phyloP scores from a whole-genome alignment of 2,329 filamentous ascomycete species.

The Neonectria punicea region DNA sequence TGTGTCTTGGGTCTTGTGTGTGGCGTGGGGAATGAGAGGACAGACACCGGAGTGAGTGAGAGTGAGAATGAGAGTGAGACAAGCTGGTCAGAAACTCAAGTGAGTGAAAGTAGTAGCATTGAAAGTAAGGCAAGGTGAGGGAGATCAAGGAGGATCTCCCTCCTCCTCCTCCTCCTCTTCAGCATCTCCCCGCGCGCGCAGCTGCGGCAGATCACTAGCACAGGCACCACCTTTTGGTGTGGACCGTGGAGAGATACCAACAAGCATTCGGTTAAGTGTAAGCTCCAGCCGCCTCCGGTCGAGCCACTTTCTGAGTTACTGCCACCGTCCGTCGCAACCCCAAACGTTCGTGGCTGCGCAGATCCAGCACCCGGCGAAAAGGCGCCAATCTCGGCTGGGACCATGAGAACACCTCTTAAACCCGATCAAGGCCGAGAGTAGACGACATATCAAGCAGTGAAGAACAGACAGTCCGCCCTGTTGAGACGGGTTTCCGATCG shows the following conservation, averaged over 20 bases:
- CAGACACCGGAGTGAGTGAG: neutral
- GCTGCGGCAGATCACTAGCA: constrained; percentile 15
- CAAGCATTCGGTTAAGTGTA: constrained; percentile 15
- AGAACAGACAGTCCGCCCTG: neutral
- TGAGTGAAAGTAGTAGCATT: constrained; percentile 1
- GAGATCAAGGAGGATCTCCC: neutral
- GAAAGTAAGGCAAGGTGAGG: neutral
- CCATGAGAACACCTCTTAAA: neutral
- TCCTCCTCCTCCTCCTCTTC: neutral
- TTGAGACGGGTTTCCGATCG: constrained; percentile 3
- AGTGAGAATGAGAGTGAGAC: constrained; percentile 11
- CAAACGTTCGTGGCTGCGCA: constrained; percentile 25
- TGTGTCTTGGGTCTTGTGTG: neutral
- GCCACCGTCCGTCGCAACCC: constrained; percentile 19
- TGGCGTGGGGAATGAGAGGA: neutral
- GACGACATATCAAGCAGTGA: neutral
- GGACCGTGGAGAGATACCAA: constrained; percentile 10
- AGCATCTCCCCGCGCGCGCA: constrained; percentile 1
- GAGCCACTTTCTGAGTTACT: constrained; percentile 4
- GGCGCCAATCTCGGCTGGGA: constrained; percentile 30
- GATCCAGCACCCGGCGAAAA: neutral
- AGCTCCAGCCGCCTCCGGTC: neutral
- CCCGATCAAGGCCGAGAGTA: constrained; percentile 8
- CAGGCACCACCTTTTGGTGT: constrained; percentile 5
- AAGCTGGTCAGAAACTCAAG: neutral